Base-by-base conservation (phyloP, 1,139 yeast genomes). In the Petasospora rhodanensis region DNA sequence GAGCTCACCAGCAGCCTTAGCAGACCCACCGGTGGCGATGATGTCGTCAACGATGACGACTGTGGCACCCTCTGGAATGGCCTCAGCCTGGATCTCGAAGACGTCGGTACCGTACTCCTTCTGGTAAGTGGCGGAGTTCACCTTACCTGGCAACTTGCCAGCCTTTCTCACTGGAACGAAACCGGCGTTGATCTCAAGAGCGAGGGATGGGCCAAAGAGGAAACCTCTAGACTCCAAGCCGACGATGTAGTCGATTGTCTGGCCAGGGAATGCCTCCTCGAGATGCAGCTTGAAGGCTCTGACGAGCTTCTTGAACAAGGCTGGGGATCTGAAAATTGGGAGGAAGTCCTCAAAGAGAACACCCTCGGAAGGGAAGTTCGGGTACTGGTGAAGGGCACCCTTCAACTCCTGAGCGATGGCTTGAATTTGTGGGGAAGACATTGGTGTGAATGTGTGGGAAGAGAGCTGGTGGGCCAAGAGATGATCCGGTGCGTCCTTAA, bases 221-320 rank as follows among this genome's bases (percentile, higher is more conserved):
- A 91, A 91, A 2, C 99, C 99, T 61, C 99, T 81, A 36, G 96
- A 85, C 62, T 91, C 99, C 47, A 93, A 73, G 26, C 97, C 99
- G 34, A 91, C 87, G 45, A 91, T 73, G 55, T 82, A 91, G 55
- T 91, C 97, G 40, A 89, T 75, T 52, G 84, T 79, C 38, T 64
- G 62, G 42, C 57, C 55, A 32, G 68, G 61, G 52, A 69, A 70
- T 18, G 59, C 54, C 45, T 71, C 73, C 37, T 76, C 77, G 43
- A 91, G 58, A 54, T 84, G 94, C 42, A 76, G 58, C 62, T 80
- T 77, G 66, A 89, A 83, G 14, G 95, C 95, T 47, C 75, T 76
- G 28, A 91, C 66, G 46, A 91, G 70, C 52, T 82, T 80, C 54
- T 80, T 79, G 71, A 91, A 91, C 37, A 84, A 66, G 32, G 64